Evolutionary conservation across 148 eudicot genomes (phyloP), one percentile per base, ranked within the genome.

Genomic region (Tetragonia tetragonoides): DNA sequence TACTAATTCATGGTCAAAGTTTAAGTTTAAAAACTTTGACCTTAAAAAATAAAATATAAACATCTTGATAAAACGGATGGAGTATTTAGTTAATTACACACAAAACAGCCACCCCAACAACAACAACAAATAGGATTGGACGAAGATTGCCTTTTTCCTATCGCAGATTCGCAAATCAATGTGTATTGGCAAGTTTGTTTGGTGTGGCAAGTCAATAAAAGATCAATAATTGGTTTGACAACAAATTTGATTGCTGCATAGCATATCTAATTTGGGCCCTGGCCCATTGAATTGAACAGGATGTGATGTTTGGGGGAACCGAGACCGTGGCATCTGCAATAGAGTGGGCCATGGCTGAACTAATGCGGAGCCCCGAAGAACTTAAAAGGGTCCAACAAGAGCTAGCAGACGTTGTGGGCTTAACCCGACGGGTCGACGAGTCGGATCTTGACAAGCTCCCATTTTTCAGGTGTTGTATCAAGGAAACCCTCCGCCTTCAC

Each of bases 251-350:
- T 6, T 57, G 59, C 57, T 10, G 51, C 53, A 44, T 37, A 40
- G 51, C 18, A 24, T 21, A 59, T 78, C 75, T 59, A 70, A 60
- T 17, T 46, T 77, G 51, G 70, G 42, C 8, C 16, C 11, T 24
- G 47, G 28, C 20, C 60, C 23, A 53, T 23, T 24, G 28, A 64
- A 34, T 17, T 60, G 10, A 0, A 34, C 81, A 91, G 96, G 96
- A 91, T 70, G 96, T 91, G 47, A 91, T 91, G 96, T 91, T 91
- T 83, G 96, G 96, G 10, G 96, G 96, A 8, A 91, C 96, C 1
- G 96, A 91, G 78, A 91, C 96, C 0, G 96, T 91, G 7, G 96
- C 96, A 2, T 91, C 96, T 2, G 96, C 96, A 5, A 89, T 91
- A n/a, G 96, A 91, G 75, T 91, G 96, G 96, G 85, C 89, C 17